Conservation (phyloP, 2,329 filamentous ascomycete species). For the Bertia moriformis region DNA sequence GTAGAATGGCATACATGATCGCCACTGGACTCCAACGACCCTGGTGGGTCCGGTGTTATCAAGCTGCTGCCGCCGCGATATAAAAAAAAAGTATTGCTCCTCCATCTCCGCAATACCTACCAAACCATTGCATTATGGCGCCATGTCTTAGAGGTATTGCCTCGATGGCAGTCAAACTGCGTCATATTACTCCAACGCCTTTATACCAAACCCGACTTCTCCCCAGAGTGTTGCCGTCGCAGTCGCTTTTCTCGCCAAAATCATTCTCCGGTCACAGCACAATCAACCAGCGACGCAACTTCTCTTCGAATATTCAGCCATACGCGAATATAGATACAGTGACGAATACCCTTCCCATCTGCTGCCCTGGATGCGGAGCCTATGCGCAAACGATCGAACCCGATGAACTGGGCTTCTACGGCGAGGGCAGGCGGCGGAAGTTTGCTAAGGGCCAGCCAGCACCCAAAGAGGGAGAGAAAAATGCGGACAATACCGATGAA, state of each 20-base stretch:
- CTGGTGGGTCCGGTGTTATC: too few species aligned
- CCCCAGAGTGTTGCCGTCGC: not conserved
- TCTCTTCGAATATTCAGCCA: not conserved
- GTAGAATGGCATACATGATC: too few species aligned
- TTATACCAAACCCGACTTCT: not conserved
- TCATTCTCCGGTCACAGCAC: too few species aligned
- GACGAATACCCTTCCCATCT: slow-evolving; percentile 9
- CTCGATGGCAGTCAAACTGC: not conserved
- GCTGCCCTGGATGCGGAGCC: slow-evolving; percentile 22
- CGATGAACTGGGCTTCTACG: slow-evolving; percentile 17
- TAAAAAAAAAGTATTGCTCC: not conserved
- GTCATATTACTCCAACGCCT: not conserved
- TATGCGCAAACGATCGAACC: slow-evolving; percentile 15
- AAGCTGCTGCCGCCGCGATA: not conserved
- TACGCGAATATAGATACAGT: not conserved
- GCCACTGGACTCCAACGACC: too few species aligned
- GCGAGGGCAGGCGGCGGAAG: slow-evolving; percentile 9
- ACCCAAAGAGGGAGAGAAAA: not conserved
- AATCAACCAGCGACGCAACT: not conserved
- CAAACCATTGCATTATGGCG: not conserved
- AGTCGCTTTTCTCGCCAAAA: not conserved
- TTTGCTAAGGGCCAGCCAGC: slow-evolving; percentile 2
- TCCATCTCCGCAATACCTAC: not conserved
- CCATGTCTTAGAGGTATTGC: not conserved
- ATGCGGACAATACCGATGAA: not conserved